Evolutionary conservation across 2,329 filamentous ascomycete species (phyloP).

Genomic region (Penicillium sp.): DNA sequence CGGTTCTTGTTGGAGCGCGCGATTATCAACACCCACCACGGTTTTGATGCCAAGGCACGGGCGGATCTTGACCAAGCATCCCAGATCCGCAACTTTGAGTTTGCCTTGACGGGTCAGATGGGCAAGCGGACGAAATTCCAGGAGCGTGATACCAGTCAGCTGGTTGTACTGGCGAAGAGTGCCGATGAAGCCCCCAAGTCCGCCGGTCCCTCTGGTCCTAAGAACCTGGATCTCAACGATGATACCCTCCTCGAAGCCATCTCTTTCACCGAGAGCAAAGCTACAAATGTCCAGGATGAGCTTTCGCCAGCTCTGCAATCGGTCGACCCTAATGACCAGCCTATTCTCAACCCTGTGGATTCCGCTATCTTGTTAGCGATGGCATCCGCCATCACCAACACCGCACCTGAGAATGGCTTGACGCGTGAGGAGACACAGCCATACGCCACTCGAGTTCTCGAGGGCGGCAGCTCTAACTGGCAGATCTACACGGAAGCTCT

Average conservation of each 20-base stretch:
- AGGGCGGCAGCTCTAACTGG: slow-evolving; percentile 92
- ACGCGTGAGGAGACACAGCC: slow-evolving; percentile 93
- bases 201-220: slow-evolving; percentile 50
- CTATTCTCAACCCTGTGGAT: slow-evolving; percentile 76
- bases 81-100: slow-evolving; percentile 67
- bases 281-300: slow-evolving; percentile 41
- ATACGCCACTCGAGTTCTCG: slow-evolving; percentile 82
- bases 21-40: slow-evolving; percentile 79
- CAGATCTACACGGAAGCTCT: slow-evolving; percentile 95
- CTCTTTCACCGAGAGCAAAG: slow-evolving; percentile 62
- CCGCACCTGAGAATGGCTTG: slow-evolving; percentile 76
- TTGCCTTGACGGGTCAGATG: slow-evolving; percentile 78
- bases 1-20: slow-evolving; percentile 79
- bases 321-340: slow-evolving; percentile 76
- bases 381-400: slow-evolving; percentile 87
- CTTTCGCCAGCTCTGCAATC: slow-evolving; percentile 63
- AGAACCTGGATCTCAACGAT: slow-evolving; percentile 77
- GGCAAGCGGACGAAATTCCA: slow-evolving; percentile 61
- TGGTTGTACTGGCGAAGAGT: slow-evolving; percentile 87
- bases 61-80: slow-evolving; percentile 69
- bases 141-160: slow-evolving; percentile 64
- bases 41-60: slow-evolving; percentile 72
- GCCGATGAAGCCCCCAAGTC: slow-evolving; percentile 37
- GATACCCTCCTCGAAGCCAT: slow-evolving; percentile 90
- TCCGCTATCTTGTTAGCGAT: slow-evolving; percentile 78